phyloP scores from a whole-genome alignment of 2,329 filamentous ascomycete genomes.

The Ophiostoma novo-ulmi region DNA sequence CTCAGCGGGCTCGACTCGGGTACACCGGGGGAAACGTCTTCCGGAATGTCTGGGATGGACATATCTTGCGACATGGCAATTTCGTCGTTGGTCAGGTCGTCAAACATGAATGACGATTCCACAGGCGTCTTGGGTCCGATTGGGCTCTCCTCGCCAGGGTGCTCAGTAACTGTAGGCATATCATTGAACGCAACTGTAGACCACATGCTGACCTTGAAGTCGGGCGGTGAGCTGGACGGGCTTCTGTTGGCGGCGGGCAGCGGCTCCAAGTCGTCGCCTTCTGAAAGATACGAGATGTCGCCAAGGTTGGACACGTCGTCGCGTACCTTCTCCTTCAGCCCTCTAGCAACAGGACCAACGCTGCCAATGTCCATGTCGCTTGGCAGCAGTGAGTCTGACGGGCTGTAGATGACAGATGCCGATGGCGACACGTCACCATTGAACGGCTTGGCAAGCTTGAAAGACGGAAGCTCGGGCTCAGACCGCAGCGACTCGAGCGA shows the following conservation, averaged over 20 bases:
- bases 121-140: slow-evolving; percentile 39
- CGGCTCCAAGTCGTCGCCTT: slow-evolving; percentile 28
- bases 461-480: slow-evolving; percentile 34
- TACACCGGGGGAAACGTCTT: slow-evolving; percentile 37
- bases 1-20: slow-evolving; percentile 21
- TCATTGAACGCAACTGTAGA: slow-evolving; percentile 43
- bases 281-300: slow-evolving; percentile 39
- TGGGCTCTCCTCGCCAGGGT: slow-evolving; percentile 39
- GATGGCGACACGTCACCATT: slow-evolving; percentile 26
- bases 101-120: slow-evolving; percentile 39
- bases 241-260: slow-evolving; percentile 30
- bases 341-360: not conserved
- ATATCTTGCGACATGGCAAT: slow-evolving; percentile 40
- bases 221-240: slow-evolving; percentile 47
- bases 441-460: slow-evolving; percentile 39
- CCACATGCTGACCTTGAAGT: slow-evolving; percentile 36
- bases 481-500: slow-evolving; percentile 24
- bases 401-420: slow-evolving; percentile 13
- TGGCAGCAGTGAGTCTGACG: slow-evolving; percentile 25
- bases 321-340: slow-evolving; percentile 35
- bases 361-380: not conserved
- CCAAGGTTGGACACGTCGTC: slow-evolving; percentile 44
- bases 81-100: slow-evolving; percentile 36
- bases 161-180: slow-evolving; percentile 42
- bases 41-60: slow-evolving; percentile 9